Evolutionary conservation across 1,284 basidiomycete species (phyloP), one percentile per base, ranked within the genome.

Genomic region (Neotropicomus parvogracilis): DNA sequence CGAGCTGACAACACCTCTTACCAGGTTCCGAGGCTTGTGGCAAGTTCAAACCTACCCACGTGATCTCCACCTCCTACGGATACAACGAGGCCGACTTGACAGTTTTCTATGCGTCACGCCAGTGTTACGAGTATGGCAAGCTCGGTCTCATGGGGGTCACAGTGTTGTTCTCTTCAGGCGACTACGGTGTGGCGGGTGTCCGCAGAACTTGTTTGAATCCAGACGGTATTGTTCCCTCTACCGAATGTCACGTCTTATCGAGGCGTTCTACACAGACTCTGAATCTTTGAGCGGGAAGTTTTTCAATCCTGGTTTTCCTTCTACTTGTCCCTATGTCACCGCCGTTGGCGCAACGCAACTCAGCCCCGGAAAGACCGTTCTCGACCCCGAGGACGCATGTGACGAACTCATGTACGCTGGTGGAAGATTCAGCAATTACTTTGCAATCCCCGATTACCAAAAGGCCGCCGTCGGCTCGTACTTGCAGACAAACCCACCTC

Each of bases 91-190:
- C 69, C 3, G 70, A 71, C 34, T 64, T 77, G n/a, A 73, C 75
- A 0, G 49, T 66, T 4, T 59, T 60, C 16, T 81, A 75, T 60
- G 70, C 75, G 21, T 64, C 66, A 38, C 67, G 79, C 32, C 80
- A 81, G 58, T 82, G 80, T 55, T 58, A 59, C 14, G 80, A 83
- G 56, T 83, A 83, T 56, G 81, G 26, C 13, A 70, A 76, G 54
- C 71, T 76, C 20, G 75, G 75, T 41, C 47, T 76, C 24, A 62
- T 73, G 70, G 75, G 74, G 27, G 62, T 75, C 6, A 77, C 79
- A 2, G 51, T 82, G 4, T 56, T 82, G 28, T 81, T 69, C 53
- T 71, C 72, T 35, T 76, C 75, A 11, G 80, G 79, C 1, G 78
- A 77, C 46, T 40, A 71, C 29, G 79, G 79, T 24, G 79, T 79